Conservation (phyloP, 495 filamentous ascomycete species). For the Neurospora sp. region DNA sequence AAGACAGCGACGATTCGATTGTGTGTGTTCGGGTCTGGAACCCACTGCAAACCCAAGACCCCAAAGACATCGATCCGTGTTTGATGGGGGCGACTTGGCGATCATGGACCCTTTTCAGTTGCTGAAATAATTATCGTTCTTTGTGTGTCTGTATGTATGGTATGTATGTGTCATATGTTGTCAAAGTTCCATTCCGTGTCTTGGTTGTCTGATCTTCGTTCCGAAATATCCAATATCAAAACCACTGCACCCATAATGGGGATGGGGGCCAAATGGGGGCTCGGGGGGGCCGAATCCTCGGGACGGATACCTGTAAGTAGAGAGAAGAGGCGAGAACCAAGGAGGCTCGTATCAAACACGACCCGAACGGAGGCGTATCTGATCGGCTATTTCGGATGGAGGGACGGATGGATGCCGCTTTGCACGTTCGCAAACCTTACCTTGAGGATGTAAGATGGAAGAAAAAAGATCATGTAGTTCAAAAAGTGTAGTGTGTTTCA, state of each 20-base stretch:
- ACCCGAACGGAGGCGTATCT: not conserved
- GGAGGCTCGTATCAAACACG: not conserved
- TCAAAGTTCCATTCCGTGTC: not conserved
- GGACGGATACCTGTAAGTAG: not conserved
- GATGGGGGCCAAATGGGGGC: not conserved
- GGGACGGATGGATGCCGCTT: not conserved
- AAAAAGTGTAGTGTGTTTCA: not conserved
- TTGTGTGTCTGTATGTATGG: no score
- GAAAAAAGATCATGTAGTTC: not conserved
- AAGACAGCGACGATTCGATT: not conserved
- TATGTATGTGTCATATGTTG: not conserved
- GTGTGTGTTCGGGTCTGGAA: not conserved
- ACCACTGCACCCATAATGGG: not conserved
- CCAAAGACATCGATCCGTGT: not conserved
- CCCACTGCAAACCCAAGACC: not conserved
- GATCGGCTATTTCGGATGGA: not conserved
- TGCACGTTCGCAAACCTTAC: not conserved
- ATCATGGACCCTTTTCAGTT: not conserved
- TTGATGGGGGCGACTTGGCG: not conserved
- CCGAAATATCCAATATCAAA: not conserved
- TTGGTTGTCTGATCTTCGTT: not conserved
- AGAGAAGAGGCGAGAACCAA: not conserved
- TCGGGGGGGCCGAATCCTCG: not conserved
- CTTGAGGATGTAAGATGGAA: not conserved
- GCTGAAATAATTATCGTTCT: not conserved